Conservation (phyloP, 192 early-diverging fungal species). For the Jimgerdemannia flammicorona region DNA sequence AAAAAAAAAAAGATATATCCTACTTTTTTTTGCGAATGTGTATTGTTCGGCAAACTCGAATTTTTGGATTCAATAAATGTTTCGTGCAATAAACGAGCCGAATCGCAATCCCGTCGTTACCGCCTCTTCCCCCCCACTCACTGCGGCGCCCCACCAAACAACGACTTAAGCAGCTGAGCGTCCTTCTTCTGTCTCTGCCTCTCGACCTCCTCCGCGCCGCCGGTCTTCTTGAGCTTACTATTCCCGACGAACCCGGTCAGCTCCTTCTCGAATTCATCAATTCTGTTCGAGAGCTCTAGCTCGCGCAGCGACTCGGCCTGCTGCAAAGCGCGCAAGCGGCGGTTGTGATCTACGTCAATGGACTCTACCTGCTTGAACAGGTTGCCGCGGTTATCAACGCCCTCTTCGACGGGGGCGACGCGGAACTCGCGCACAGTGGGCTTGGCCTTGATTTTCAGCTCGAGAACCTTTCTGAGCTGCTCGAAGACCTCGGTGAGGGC, state of each 20-base stretch:
- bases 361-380: constrained; percentile 66
- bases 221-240: constrained; percentile 69
- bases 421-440: constrained; percentile 43
- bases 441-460: constrained; percentile 43
- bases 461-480: constrained; percentile 59
- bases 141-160: constrained; percentile 30
- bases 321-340: constrained; percentile 62
- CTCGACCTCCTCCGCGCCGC: constrained; percentile 71
- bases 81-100: too few relatives aligned
- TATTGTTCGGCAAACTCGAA: too few relatives aligned
- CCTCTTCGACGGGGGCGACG: constrained; percentile 57
- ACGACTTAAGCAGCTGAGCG: constrained; percentile 51
- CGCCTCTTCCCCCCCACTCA: too few relatives aligned
- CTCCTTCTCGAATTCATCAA: constrained; percentile 78
- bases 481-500: constrained; percentile 54
- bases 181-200: constrained; percentile 66
- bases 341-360: constrained; percentile 62
- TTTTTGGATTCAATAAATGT: too few relatives aligned
- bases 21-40: too few relatives aligned
- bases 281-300: constrained; percentile 60
- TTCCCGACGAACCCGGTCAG: constrained; percentile 60
- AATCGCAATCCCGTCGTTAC: too few relatives aligned
- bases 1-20: too few relatives aligned
- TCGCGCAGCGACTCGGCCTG: constrained; percentile 62
- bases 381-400: constrained; percentile 57